Conservation (phyloP, 2,329 filamentous ascomycete genomes). For the Pseudocercospora vitis region DNA sequence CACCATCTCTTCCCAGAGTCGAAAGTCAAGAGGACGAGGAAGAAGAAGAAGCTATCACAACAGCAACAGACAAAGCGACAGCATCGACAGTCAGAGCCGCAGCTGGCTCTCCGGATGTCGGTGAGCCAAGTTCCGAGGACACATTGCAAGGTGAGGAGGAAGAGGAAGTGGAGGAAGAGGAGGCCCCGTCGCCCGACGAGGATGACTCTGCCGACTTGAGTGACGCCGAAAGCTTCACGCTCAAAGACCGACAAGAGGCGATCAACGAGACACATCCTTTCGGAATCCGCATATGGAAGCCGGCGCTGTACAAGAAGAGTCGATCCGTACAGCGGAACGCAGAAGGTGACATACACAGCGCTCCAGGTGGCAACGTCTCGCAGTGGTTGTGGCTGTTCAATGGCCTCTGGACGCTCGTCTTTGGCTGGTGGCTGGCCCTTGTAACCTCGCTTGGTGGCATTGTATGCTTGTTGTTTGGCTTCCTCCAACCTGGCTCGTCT, state of each 20-base stretch:
- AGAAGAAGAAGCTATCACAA: constrained; percentile 32
- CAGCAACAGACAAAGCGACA: constrained; percentile 29
- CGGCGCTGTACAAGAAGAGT: constrained; percentile 95
- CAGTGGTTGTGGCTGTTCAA: constrained; percentile 86
- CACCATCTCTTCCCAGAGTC: constrained; percentile 51
- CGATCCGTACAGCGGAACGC: constrained; percentile 95
- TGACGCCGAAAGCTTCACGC: constrained; percentile 94
- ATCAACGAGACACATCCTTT: constrained; percentile 99
- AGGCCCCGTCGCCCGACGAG: constrained; percentile 44
- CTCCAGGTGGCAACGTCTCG: constrained; percentile 83
- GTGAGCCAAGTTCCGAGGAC: constrained; percentile 39
- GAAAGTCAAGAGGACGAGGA: constrained; percentile 51
- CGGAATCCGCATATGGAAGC: constrained; percentile 98
- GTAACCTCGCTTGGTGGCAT: constrained; percentile 72
- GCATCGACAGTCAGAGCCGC: constrained; percentile 6
- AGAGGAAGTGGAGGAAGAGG: constrained; percentile 43
- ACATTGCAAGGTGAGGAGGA: constrained; percentile 43
- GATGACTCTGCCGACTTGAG: constrained; percentile 74
- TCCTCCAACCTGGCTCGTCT: constrained; percentile 69
- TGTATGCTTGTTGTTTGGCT: constrained; percentile 74
- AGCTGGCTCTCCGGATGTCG: constrained; percentile 21
- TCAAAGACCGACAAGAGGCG: constrained; percentile 93
- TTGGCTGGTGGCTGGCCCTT: constrained; percentile 93
- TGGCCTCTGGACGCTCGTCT: constrained; percentile 81
- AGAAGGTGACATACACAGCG: constrained; percentile 94